These are phyloP conservation scores for Clitopilus hobsonii DNA, from an alignment of 768 basidiomycete species.

Conservation along the genomic window DNA sequence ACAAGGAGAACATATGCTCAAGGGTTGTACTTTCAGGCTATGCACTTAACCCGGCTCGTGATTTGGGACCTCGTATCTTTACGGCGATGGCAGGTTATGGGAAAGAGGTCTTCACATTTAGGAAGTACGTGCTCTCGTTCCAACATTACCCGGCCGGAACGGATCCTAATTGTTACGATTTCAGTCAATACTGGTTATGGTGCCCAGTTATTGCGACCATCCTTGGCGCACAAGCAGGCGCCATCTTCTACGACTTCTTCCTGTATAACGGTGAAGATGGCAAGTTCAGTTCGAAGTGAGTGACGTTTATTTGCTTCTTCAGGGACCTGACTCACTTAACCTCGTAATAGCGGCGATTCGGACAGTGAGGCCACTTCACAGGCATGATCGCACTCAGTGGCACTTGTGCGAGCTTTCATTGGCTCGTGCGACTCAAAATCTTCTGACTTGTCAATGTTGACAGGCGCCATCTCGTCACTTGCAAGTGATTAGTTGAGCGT, in stretches of 20 bases:
- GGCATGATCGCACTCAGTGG: too few relatives aligned
- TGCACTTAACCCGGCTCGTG: slow-evolving; percentile 32
- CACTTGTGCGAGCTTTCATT: too few relatives aligned
- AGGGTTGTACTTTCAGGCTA: slow-evolving; percentile 20
- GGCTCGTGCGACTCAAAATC: not conserved
- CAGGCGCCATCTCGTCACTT: not conserved
- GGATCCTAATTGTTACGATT: slow-evolving; percentile 9
- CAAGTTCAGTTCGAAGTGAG: slow-evolving; percentile 45
- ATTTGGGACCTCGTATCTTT: slow-evolving; percentile 60
- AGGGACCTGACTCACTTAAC: not conserved
- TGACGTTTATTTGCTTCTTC: not conserved
- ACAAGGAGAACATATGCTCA: not conserved
- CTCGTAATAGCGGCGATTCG: not conserved
- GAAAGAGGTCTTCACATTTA: slow-evolving; percentile 33
- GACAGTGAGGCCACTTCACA: not conserved
- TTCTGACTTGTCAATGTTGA: too few relatives aligned
- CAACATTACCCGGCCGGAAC: not conserved
- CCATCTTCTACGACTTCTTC: slow-evolving; percentile 56
- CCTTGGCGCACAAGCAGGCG: slow-evolving; percentile 52
- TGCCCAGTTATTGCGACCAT: slow-evolving; percentile 58
- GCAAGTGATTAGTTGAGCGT: not conserved
- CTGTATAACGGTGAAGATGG: slow-evolving; percentile 55
- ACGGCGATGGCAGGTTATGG: slow-evolving; percentile 74
- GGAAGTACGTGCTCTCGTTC: slow-evolving; percentile 31
- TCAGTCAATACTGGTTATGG: slow-evolving; percentile 74